Base-by-base conservation (phyloP, 192 early-diverging fungal species). In the Funneliformis mosseae region DNA sequence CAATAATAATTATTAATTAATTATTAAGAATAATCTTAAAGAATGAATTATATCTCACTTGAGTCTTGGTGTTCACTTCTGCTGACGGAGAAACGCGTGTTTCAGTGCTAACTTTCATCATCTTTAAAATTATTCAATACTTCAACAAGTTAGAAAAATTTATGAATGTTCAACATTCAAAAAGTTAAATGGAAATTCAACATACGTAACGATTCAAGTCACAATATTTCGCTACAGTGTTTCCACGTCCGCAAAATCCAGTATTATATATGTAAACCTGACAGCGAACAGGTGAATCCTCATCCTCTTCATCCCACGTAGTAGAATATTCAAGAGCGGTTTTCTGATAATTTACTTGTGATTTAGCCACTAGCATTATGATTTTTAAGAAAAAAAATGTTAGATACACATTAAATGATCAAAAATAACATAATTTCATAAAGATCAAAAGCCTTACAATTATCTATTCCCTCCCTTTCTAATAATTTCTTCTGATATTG, bases 201-300 rank as follows among this genome's bases (percentile, higher is more conserved):
- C 88, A 78, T 89, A 95, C 91, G 73, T 91, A 82, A 84, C 94
- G 90, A 88, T 97, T 98, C 66, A 97, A 81, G 70, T 99, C 97
- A 81, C 90, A 91, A 86, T 98, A 99, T 66, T 87, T 90, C 55
- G 92, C 83, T 5, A 95, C 86, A 28, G 92, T 95, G 78, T 96
- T 96, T 60, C 92, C 96, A 60, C 98, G 92, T 41, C 93, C 94
- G 80, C 89, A 91, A 81, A 94, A 94, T 28, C 93, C 90, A 27
- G 89, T 90, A 23, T 89, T 91, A 67, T 88, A 90, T 45, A 87
- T 82, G 80, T 89, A 93, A 7, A 90, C 85, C 38, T 92, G 88
- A 77, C 82, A 84, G 23, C 83, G 83, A 63, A 89, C 84, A 16
- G 84, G 84, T 11, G 83, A 83, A 66, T 88, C 86, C 45, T 87